A percentile compares a stretch with the other conserved stretches of the same genome.
phyloP scores from a whole-genome alignment of 345 rosid species.

The Salix viminalis region DNA sequence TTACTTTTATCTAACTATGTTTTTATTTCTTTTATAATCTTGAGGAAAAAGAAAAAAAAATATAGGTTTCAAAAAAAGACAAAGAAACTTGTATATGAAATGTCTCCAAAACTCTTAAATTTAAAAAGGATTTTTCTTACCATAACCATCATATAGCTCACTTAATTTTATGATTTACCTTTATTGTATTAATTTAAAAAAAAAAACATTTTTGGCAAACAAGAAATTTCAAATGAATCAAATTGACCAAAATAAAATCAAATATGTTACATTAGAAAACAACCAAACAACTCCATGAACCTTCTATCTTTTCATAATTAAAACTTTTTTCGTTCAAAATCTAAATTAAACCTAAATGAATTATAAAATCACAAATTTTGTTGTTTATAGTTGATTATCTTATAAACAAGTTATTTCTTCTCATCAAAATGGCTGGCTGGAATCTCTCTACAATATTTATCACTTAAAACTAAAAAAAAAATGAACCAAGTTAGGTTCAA shows the following conservation, averaged over 20 bases:
- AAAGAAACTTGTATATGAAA: no score
- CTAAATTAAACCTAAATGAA: neutral
- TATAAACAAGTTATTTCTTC: neutral
- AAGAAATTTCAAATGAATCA: neutral
- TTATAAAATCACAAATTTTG: neutral
- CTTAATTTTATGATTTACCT: neutral
- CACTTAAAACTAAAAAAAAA: neutral
- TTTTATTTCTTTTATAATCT: no score
- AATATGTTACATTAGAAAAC: neutral
- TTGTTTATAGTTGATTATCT: neutral
- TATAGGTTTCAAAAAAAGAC: no score
- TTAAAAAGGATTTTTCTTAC: no score
- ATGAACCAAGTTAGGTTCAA: no score
- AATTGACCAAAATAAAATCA: neutral
- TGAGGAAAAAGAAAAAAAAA: no score
- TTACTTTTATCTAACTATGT: no score
- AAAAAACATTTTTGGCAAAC: neutral
- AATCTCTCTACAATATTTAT: neutral
- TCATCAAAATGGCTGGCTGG: neutral
- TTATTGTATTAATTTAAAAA: neutral
- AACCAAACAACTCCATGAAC: neutral
- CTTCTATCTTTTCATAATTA: neutral
- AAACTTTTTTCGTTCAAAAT: neutral
- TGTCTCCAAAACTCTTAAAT: no score
- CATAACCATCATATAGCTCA: neutral